phyloP scores from a whole-genome alignment of 108 stramenopile species.

The Mediolabrus comicus region DNA sequence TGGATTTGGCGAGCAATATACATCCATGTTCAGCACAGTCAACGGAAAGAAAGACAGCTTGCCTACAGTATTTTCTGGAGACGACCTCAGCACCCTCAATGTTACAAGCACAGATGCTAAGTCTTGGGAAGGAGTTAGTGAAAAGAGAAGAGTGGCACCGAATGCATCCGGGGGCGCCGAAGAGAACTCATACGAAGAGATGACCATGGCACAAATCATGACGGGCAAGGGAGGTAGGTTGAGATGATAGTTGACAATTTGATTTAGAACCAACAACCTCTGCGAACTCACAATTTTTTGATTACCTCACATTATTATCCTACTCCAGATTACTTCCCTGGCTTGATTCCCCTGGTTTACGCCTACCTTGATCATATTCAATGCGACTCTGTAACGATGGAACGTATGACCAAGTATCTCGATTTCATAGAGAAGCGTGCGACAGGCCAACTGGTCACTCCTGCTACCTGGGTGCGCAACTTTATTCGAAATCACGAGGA shows the following conservation, averaged over 20 bases:
- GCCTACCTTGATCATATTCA: constrained; percentile 97
- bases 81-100: constrained; percentile 3
- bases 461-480: constrained; percentile 95
- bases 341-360: constrained; percentile 92
- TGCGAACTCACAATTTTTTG: neutral
- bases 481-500: constrained; percentile 90
- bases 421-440: constrained; percentile 88
- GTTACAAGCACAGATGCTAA: constrained; percentile 1
- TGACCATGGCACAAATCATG: constrained; percentile 98
- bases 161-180: constrained; percentile 73
- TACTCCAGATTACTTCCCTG: constrained; percentile 86
- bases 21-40: constrained; percentile 74
- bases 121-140: constrained; percentile 56
- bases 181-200: constrained; percentile 93
- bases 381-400: constrained; percentile 79
- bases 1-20: constrained; percentile 81
- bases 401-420: constrained; percentile 76
- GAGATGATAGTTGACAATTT: neutral
- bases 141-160: constrained; percentile 60
- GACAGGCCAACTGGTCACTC: constrained; percentile 89
- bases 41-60: constrained; percentile 37
- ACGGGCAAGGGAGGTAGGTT: constrained; percentile 82
- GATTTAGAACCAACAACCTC: no score
- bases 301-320: neutral
- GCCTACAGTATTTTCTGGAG: constrained; percentile 19